Conservation (phyloP, 805 yeast genomes). For the Metschnikowia shivogae region DNA sequence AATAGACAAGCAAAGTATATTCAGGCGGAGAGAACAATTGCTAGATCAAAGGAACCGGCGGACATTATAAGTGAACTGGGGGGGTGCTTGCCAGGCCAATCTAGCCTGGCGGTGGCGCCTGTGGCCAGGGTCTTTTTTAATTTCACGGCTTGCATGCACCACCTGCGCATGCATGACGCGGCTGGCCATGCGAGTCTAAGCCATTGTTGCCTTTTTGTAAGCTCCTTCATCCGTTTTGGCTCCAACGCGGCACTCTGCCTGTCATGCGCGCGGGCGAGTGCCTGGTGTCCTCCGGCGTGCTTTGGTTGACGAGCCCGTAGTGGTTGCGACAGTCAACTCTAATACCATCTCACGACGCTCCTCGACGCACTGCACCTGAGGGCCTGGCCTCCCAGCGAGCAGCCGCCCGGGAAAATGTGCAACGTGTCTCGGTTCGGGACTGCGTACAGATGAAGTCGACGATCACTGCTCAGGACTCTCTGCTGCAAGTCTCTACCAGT, state of each 20-base stretch:
- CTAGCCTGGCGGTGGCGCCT: background rate
- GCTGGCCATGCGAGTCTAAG: constrained; percentile 6
- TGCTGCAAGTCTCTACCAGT: background rate
- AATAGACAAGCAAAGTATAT: constrained; percentile 2
- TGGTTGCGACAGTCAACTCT: too few species aligned
- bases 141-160: constrained; percentile 5
- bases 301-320: too few species aligned
- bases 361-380: too few species aligned
- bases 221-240: background rate
- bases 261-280: too few species aligned
- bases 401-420: too few species aligned
- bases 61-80: constrained; percentile 2
- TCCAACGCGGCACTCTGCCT: constrained; percentile 1
- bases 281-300: too few species aligned
- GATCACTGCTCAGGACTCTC: too few species aligned
- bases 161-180: constrained; percentile 5
- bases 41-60: constrained; percentile 1
- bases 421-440: too few species aligned
- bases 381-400: too few species aligned
- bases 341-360: too few species aligned
- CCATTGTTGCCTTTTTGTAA: constrained; percentile 5
- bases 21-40: constrained; percentile 2
- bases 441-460: too few species aligned
- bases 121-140: constrained; percentile 4
- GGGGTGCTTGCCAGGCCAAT: background rate